Base-by-base conservation (phyloP, 305 asterid genomes). In the Fraxinus floribunda region DNA sequence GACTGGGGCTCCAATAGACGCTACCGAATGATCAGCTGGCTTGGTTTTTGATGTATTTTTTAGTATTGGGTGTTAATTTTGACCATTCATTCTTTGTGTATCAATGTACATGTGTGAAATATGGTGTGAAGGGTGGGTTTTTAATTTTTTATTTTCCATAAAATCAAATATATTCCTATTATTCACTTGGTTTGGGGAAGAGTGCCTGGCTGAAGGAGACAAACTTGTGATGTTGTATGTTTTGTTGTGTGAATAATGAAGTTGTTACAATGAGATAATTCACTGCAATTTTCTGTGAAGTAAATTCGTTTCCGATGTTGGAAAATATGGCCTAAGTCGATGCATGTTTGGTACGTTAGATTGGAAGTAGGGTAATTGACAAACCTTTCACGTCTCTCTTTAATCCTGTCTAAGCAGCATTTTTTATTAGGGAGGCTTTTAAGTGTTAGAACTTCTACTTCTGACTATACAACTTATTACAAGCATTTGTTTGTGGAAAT, bases 1-100 rank as follows among this genome's bases (percentile, higher is more conserved):
- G 90, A 93, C 96, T 0, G 98, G 99, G 68, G 79, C 93, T 10
- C 94, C 99, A 7, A 85, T 88, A 36, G 91, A 86, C 55, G 85
- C 86, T 18, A 74, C 78, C 74, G 89, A 77, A 81, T 57, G 84
- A 83, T 75, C 83, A 86, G 81, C 62, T 72, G 80, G 66, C 44
- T 35, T 46, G 75, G 79, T 64, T 49, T 72, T 30, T 15, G 26
- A 71, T 34, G 39, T 36, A 57, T 80, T 66, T 11, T 30, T 70
- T 49, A 41, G 26, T 39, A 29, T 44, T 39, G 78, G 77, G 73
- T 55, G 29, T 73, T 84, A 76, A 57, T 74, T 75, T 80, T 79
- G 81, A 70, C 77, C 77, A 82, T 49, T 77, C 38, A 73, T 81
- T 83, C 77, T 76, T 79, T 78, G 81, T 80, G 76, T 82, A 84